Conservation (phyloP, 768 basidiomycete species). For the Podaxis sp. region DNA sequence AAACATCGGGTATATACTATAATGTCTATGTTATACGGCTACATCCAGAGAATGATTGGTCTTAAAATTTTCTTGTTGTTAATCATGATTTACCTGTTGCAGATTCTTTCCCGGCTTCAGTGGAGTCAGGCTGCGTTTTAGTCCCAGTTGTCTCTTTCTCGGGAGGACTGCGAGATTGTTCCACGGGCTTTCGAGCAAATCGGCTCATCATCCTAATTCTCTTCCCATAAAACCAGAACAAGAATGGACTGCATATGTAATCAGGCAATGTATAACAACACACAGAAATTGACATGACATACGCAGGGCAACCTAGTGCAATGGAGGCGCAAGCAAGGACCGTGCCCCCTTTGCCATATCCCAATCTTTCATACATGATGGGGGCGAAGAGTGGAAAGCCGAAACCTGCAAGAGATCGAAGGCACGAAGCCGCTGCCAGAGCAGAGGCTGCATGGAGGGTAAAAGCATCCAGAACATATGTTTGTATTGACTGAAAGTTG, state of each 20-base stretch:
- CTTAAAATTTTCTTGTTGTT: neutral
- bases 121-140: neutral
- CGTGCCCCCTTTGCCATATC: slow-evolving; percentile 67
- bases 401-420: slow-evolving; percentile 67
- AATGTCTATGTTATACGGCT: neutral
- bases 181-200: slow-evolving; percentile 26
- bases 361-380: slow-evolving; percentile 58
- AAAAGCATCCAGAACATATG: slow-evolving; percentile 66
- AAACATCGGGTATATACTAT: neutral
- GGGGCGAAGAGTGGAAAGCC: slow-evolving; percentile 78
- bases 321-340: slow-evolving; percentile 58
- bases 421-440: slow-evolving; percentile 56
- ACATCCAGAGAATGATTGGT: neutral
- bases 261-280: neutral
- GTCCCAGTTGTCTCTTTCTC: neutral
- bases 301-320: slow-evolving; percentile 58
- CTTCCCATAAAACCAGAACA: slow-evolving; percentile 31
- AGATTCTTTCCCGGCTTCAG: neutral
- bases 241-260: slow-evolving; percentile 24
- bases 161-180: neutral
- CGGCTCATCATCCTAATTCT: slow-evolving; percentile 47
- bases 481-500: slow-evolving; percentile 57
- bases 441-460: slow-evolving; percentile 67
- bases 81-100: neutral
- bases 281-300: slow-evolving; percentile 16